phyloP scores from a whole-genome alignment of 2,329 filamentous ascomycete species.

The Sporothrix inflata region DNA sequence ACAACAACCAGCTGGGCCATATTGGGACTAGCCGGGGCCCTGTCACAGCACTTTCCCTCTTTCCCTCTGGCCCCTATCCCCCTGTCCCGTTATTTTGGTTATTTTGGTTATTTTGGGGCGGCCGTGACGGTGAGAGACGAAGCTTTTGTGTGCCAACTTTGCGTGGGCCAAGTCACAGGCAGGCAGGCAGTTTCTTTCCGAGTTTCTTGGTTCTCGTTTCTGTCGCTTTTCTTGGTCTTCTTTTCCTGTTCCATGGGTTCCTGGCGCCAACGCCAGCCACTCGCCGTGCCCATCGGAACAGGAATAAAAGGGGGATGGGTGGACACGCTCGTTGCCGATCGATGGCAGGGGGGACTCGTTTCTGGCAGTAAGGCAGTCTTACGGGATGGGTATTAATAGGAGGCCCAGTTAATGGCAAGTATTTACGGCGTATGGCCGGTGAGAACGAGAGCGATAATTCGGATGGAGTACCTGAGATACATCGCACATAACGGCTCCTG shows the following conservation, averaged over 20 bases:
- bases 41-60: slow-evolving; percentile 24
- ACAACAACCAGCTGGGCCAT: slow-evolving; percentile 13
- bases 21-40: slow-evolving; percentile 27
- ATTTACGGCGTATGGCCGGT: background rate
- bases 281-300: background rate
- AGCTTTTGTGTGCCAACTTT: slow-evolving; percentile 18
- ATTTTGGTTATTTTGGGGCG: slow-evolving; percentile 7
- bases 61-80: background rate
- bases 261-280: slow-evolving; percentile 18
- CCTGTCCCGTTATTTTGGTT: slow-evolving; percentile 10
- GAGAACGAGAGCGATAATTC: background rate
- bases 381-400: background rate
- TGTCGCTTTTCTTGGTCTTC: slow-evolving; percentile 8
- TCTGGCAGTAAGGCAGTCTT: background rate
- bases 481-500: background rate
- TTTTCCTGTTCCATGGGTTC: slow-evolving; percentile 11
- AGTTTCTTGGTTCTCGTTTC: slow-evolving; percentile 11
- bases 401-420: background rate
- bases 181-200: background rate
- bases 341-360: slow-evolving; percentile 20
- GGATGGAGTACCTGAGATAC: background rate
- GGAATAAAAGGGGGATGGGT: slow-evolving; percentile 24
- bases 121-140: background rate
- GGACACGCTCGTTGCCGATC: slow-evolving; percentile 23
- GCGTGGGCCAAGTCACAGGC: background rate